Evolutionary conservation across 176 grass and related monocot genomes (phyloP).

Genomic region (Aegilops umbellulata): DNA sequence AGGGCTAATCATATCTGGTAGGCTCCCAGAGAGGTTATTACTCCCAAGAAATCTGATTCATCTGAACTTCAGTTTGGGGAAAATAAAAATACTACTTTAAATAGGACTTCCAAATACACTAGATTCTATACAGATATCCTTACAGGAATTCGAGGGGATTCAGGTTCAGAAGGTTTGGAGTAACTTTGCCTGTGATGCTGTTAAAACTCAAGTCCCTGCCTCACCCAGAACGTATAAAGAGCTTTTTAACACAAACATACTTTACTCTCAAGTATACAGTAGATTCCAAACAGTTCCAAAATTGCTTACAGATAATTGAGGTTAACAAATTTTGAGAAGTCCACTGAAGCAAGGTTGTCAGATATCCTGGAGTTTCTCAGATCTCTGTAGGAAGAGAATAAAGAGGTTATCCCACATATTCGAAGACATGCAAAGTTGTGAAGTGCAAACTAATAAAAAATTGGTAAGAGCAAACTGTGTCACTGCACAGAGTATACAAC

Average conservation of each 20-base stretch:
- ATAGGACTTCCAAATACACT: not conserved
- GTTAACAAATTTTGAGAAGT: constrained; percentile 26
- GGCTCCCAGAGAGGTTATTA: constrained; percentile 50
- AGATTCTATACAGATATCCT: not conserved
- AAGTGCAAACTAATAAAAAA: not conserved
- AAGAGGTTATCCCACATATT: not conserved
- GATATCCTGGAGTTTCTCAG: constrained; percentile 45
- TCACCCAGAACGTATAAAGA: not conserved
- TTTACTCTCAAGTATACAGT: not conserved
- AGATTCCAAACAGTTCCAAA: not conserved
- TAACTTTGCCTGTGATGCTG: constrained; percentile 47
- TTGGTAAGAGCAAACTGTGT: not conserved
- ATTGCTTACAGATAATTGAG: constrained; percentile 15
- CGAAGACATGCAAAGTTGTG: not conserved
- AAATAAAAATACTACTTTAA: not conserved
- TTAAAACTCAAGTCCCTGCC: constrained; percentile 67
- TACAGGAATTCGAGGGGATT: constrained; percentile 28
- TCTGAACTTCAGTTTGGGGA: not conserved
- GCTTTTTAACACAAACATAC: not conserved
- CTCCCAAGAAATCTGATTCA: constrained; percentile 67
- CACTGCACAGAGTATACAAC: constrained; percentile 30
- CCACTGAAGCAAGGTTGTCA: constrained; percentile 7
- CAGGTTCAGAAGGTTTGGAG: constrained; percentile 23
- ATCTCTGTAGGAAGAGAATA: constrained; percentile 22
- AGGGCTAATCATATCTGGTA: constrained; percentile 25